Conservation (phyloP, 768 basidiomycete genomes). For the Suillus occidentalis region DNA sequence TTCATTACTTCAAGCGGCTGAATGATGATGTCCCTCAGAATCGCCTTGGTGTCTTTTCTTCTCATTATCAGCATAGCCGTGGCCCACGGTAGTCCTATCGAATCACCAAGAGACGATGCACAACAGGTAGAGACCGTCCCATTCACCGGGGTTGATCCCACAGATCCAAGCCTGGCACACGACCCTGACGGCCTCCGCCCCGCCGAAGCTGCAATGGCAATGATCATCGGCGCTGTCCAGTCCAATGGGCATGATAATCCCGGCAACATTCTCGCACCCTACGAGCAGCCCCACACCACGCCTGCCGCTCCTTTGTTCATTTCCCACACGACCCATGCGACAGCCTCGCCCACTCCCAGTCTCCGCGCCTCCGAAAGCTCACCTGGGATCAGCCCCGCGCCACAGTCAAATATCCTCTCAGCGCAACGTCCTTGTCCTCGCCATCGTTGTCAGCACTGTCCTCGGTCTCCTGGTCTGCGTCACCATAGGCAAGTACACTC, state of each 20-base stretch:
- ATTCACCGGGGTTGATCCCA: not conserved
- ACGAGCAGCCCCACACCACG: constrained; percentile 4
- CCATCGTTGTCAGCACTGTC: constrained; percentile 17
- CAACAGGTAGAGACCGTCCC: not conserved
- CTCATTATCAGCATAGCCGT: not conserved
- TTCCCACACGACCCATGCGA: not conserved
- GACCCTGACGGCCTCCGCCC: constrained; percentile 7
- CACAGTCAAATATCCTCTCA: constrained; percentile 3
- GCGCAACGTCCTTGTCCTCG: constrained; percentile 7
- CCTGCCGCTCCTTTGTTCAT: not conserved
- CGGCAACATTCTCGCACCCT: constrained; percentile 14
- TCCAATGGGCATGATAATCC: constrained; percentile 6
- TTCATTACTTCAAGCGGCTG: constrained; percentile 2
- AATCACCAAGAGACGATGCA: constrained; percentile 11
- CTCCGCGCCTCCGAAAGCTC: constrained; percentile 12
- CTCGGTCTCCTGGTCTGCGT: constrained; percentile 15
- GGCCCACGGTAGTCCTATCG: not conserved
- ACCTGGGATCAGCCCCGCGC: constrained; percentile 14
- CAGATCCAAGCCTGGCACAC: not conserved
- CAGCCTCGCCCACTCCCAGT: not conserved
- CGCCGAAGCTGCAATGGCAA: constrained; percentile 6
- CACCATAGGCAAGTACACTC: not conserved
- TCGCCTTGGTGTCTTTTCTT: not conserved
- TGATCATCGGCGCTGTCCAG: constrained; percentile 6
- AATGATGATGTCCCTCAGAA: not conserved